Evolutionary conservation across 148 eudicot genomes (phyloP).

Genomic region (Nepenthes mirabilis): DNA sequence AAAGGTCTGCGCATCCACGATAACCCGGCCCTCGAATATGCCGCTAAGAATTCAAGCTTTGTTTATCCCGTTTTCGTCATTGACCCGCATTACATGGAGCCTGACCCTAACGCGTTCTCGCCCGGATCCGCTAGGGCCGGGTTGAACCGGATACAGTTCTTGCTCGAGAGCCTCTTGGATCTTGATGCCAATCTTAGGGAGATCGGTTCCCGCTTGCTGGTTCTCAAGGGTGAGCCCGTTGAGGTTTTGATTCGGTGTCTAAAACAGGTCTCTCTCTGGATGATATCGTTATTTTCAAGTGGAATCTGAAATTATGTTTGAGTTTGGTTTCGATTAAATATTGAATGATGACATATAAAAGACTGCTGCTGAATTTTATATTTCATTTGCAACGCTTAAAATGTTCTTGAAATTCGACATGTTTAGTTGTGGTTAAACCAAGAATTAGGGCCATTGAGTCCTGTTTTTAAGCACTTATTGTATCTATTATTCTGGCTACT

Average conservation of each 20-base stretch:
- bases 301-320: no score
- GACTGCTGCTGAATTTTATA: no score
- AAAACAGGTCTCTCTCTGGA: slow-evolving; percentile 32
- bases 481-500: no score
- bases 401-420: no score
- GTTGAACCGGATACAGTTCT: slow-evolving; percentile 63
- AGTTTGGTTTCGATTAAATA: no score
- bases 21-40: slow-evolving; percentile 67
- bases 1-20: slow-evolving; percentile 90
- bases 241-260: slow-evolving; percentile 47
- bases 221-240: slow-evolving; percentile 70
- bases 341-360: no score
- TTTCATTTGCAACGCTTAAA: no score
- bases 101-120: slow-evolving; percentile 48
- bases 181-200: slow-evolving; percentile 38
- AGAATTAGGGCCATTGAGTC: no score
- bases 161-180: slow-evolving; percentile 68
- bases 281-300: no score
- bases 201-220: slow-evolving; percentile 56
- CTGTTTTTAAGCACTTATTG: no score
- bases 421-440: no score
- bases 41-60: slow-evolving; percentile 24
- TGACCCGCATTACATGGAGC: slow-evolving; percentile 84
- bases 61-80: slow-evolving; percentile 71
- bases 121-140: slow-evolving; percentile 62